Evolutionary conservation across 106 monocot genomes (phyloP), one percentile per base, ranked within the genome.

Genomic region (Dioscorea alata): DNA sequence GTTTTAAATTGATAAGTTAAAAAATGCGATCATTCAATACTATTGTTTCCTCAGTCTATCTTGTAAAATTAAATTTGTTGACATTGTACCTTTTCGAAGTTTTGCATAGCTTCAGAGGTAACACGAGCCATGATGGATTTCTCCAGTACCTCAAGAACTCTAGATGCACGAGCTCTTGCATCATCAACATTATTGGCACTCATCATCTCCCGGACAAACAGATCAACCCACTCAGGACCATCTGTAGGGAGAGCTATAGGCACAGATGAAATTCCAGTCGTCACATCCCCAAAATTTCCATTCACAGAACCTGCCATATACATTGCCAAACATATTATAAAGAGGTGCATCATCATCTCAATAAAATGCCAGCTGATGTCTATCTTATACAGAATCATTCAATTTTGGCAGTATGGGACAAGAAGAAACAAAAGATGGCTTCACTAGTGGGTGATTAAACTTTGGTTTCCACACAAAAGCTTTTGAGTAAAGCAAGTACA

Each of bases 171-270:
- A 54, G 77, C 69, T 57, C 82, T 81, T 0, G 95, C 91, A 72
- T 96, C 88, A 52, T 84, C 80, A 33, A 96, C 63, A 52, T 82
- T 67, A 53, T 81, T 65, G n/a, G 95, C 79, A 71, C 59, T 74
- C 66, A 75, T 82, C 95, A 96, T 96, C 68, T 96, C 95, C 61
- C 67, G 74, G 25, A 91, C 91, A 74, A 96, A 75, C 18, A 96
- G 73, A 64, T 91, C 91, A 57, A 91, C 88, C 95, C 95, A 96
- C 75, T 84, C 85, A 69, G 88, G 75, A 33, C 94, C 91, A 68
- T 65, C 54, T 54, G 54, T 15, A 16, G 54, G 54, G 13, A 54
- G 19, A 54, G 19, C 18, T 54, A 18, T 5, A 54, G 54, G 13
- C 8, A 14, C 18, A 54, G 19, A 18, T 18, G 19, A 18, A 54